phyloP scores from a whole-genome alignment of 176 grass and related monocot species.

The Musa beccarii region DNA sequence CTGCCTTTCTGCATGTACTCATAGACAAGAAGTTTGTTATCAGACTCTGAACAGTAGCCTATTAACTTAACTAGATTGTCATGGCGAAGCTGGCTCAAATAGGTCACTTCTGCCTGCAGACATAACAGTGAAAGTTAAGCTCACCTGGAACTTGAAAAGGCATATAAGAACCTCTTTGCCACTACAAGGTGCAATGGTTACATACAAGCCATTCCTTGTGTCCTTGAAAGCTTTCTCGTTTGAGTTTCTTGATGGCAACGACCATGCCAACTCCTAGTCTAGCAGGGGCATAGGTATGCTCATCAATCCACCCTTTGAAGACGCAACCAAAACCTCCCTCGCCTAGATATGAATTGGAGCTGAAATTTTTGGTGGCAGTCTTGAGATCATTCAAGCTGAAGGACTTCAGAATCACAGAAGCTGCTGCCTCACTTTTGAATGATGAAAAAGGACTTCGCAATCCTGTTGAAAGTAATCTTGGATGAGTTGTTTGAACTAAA shows the following conservation, averaged over 20 bases:
- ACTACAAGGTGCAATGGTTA: neutral
- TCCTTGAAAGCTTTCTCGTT: slow-evolving; percentile 14
- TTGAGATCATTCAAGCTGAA: slow-evolving; percentile 28
- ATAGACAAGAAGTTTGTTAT: slow-evolving; percentile 22
- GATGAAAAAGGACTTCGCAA: neutral
- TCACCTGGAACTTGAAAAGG: neutral
- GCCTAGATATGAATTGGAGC: slow-evolving; percentile 13
- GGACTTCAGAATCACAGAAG: neutral
- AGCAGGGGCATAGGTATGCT: slow-evolving; percentile 13
- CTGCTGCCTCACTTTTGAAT: slow-evolving; percentile 4
- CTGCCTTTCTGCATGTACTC: slow-evolving; percentile 30
- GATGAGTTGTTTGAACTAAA: neutral
- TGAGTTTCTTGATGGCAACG: slow-evolving; percentile 26
- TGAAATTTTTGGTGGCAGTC: slow-evolving; percentile 16
- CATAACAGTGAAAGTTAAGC: neutral
- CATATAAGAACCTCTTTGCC: neutral
- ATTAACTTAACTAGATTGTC: slow-evolving; percentile 24
- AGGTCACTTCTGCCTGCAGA: slow-evolving; percentile 23
- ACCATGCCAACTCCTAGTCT: slow-evolving; percentile 15
- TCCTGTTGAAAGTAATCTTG: neutral
- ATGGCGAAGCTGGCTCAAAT: slow-evolving; percentile 21
- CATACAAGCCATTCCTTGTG: slow-evolving; percentile 26
- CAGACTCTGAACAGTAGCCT: slow-evolving; percentile 13
- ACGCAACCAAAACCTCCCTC: slow-evolving; percentile 15
- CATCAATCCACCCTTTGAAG: slow-evolving; percentile 31